Conservation (phyloP, 768 basidiomycete genomes). For the Suillus lakei region DNA sequence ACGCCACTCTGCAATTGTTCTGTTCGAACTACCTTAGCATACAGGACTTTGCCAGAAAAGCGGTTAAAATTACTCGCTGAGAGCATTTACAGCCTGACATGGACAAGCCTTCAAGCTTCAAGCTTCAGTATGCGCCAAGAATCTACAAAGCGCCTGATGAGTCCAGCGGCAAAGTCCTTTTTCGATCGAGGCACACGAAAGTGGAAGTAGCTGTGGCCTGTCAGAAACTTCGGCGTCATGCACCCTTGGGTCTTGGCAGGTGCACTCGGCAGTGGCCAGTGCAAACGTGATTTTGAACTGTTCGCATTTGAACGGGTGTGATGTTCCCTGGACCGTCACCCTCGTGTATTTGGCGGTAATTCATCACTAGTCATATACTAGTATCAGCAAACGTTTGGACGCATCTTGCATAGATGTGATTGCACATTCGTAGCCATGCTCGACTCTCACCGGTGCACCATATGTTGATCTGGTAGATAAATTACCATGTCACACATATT, state of each 20-base stretch:
- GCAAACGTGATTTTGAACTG: neutral
- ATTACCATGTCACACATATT: no score
- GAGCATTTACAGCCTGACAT: neutral
- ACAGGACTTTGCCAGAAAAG: neutral
- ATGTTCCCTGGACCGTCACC: neutral
- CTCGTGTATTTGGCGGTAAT: neutral
- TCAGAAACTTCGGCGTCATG: neutral
- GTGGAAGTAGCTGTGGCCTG: neutral
- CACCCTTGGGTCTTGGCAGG: neutral
- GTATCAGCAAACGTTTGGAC: neutral
- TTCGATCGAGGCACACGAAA: neutral
- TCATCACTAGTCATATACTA: no score
- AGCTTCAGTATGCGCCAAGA: neutral
- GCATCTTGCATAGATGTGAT: neutral
- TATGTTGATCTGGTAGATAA: no score
- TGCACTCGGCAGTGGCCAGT: neutral
- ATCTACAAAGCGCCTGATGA: neutral
- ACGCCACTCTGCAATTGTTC: no score
- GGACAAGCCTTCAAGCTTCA: neutral
- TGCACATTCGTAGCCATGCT: neutral
- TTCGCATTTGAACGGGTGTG: neutral
- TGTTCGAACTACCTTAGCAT: neutral
- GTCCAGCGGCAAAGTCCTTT: neutral
- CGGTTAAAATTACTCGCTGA: neutral
- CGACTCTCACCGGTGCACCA: neutral